Base-by-base conservation (phyloP, 192 early-diverging fungal species). In the Pilobolus umbonatus region DNA sequence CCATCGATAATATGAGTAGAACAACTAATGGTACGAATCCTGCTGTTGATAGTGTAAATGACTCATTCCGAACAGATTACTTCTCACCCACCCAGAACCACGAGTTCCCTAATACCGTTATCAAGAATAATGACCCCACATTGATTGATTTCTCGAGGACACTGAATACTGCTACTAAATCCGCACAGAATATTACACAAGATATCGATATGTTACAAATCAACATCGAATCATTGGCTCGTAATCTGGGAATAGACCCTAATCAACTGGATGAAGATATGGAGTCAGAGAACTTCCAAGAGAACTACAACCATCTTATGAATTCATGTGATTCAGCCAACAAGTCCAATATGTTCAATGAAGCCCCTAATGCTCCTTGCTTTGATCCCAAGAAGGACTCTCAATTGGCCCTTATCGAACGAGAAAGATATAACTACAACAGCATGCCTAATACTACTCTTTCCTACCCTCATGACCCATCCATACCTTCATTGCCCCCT, bases 181-280 rank as follows among this genome's bases (percentile, higher is more conserved):
- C 64, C 8, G 64, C 64, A 12, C 57, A 59, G 32, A 47, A 56
- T 28, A 66, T 66, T 34, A 45, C 57, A 14, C 36, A 60, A 14
- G 64, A 60, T 45, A 66, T 66, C 42, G 57, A 66, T 59, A 11
- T 38, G 7, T 26, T 66, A 4, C 57, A 66, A 44, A 15, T 40
- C 1, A 53, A 66, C 21, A 55, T 66, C 39, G 64, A 66, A 22
- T 29, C 26, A 38, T 36, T 66, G 26, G 64, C 64, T 3, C 26
- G 21, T 12, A 51, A 59, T 30, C 32, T 66, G 6, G 64, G 64
- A 44, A 52, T 66, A 28, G 62, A 65, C 29, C 19, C 55, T 35
- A 34, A 26, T 5, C 47, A 58, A 17, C 43, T 65, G 8, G 35
- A 50, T 8, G 48, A 65, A 19, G 62, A 65, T 19, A 50, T 64